Evolutionary conservation across 495 filamentous ascomycete species (phyloP).

Genomic region (Neurospora terricola): DNA sequence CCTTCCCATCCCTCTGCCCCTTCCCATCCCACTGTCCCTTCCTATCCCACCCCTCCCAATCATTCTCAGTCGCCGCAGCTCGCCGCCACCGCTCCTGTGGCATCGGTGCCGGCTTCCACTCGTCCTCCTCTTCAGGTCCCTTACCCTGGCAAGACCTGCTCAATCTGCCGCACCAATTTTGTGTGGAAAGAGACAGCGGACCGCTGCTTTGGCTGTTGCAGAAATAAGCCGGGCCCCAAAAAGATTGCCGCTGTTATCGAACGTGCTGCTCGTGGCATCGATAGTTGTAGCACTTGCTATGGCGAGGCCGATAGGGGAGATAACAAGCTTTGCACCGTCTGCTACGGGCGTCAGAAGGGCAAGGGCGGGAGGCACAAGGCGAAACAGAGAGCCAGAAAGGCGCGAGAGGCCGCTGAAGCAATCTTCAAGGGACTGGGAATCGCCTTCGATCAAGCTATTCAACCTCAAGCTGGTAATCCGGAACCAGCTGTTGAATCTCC

Average conservation of each 20-base stretch:
- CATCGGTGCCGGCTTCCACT: not conserved
- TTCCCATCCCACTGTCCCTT: not conserved
- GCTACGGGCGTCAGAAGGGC: not conserved
- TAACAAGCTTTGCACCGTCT: not conserved
- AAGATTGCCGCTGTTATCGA: not conserved
- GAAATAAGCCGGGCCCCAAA: not conserved
- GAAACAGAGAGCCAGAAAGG: not conserved
- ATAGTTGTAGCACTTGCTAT: not conserved
- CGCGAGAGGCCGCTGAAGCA: not conserved
- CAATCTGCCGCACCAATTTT: not conserved
- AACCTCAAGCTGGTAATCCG: not conserved
- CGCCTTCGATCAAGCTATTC: not conserved
- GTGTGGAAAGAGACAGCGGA: not conserved
- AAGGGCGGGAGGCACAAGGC: not conserved
- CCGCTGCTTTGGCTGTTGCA: not conserved
- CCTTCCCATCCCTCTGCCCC: too few species aligned
- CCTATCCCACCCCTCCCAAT: not conserved
- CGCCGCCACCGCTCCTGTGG: not conserved
- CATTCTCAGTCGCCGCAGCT: not conserved
- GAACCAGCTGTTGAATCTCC: not conserved
- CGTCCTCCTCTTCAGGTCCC: not conserved
- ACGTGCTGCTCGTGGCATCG: not conserved
- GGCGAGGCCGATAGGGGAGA: not conserved
- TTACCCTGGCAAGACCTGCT: not conserved
- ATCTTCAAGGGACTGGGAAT: not conserved